Evolutionary conservation across 2,329 filamentous ascomycete species (phyloP).

Genomic region (Verticillium tricorpus): DNA sequence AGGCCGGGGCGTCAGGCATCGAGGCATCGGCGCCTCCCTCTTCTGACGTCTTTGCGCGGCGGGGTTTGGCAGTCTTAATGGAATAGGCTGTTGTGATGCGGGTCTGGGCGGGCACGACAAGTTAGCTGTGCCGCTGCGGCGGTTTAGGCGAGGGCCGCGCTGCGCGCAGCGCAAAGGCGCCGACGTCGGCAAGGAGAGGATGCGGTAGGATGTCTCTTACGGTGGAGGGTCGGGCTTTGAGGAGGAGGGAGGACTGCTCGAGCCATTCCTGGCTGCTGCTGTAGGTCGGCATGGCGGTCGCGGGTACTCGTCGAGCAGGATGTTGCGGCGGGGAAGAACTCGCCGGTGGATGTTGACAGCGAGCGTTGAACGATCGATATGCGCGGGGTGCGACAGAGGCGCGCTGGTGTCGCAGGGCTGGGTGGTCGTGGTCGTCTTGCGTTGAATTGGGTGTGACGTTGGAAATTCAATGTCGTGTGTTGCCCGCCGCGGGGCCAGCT

Average conservation of each 20-base stretch:
- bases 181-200: constrained; percentile 4
- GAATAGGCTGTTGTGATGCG: constrained; percentile 91
- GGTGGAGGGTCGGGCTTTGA: constrained; percentile 80
- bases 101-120: constrained; percentile 51
- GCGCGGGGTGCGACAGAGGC: not conserved
- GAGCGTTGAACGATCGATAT: not conserved
- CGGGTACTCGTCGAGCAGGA: not conserved
- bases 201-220: constrained; percentile 40
- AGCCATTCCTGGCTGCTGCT: constrained; percentile 86
- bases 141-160: no score
- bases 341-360: not conserved
- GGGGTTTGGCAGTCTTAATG: constrained; percentile 45
- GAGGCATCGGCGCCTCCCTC: constrained; percentile 22
- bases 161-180: not conserved
- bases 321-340: not conserved
- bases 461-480: not conserved
- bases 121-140: not conserved
- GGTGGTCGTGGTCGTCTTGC: not conserved
- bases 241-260: constrained; percentile 76
- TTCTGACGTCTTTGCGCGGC: constrained; percentile 20
- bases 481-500: not conserved
- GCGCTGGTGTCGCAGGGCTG: not conserved
- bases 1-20: constrained; percentile 18
- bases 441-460: not conserved
- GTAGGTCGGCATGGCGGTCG: constrained; percentile 69